phyloP scores from a whole-genome alignment of 768 basidiomycete species.

The Suillus variegatus region DNA sequence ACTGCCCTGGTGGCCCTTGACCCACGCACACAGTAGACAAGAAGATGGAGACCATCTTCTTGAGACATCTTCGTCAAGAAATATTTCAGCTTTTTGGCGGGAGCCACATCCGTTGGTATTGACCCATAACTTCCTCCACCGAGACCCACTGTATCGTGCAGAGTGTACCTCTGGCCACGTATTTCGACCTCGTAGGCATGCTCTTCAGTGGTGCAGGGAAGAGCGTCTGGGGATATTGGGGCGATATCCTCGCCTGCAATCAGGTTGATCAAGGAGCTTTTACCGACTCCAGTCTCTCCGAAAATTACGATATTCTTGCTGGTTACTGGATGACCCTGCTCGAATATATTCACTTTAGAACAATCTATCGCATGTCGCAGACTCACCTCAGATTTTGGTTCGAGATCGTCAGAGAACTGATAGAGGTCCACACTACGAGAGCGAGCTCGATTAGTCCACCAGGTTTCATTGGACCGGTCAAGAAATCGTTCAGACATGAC shows the following conservation, averaged over 20 bases:
- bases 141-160: conserved; percentile 39
- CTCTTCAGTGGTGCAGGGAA: conserved; percentile 38
- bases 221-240: conserved; percentile 30
- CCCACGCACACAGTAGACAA: conserved; percentile 25
- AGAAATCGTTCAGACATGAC: background rate
- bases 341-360: background rate
- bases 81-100: conserved; percentile 22
- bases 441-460: background rate
- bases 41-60: conserved; percentile 22
- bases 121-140: conserved; percentile 12
- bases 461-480: background rate
- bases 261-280: conserved; percentile 48
- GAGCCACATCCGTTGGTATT: conserved; percentile 11
- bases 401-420: background rate
- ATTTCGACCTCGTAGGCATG: conserved; percentile 28
- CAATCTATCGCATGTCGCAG: background rate
- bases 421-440: background rate
- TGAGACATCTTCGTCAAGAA: conserved; percentile 36
- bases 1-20: conserved; percentile 18
- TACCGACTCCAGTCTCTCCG: conserved; percentile 45
- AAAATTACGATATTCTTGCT: conserved; percentile 40
- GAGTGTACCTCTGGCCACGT: conserved; percentile 20
- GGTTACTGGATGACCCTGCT: background rate
- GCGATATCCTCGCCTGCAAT: conserved; percentile 32
- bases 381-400: background rate